Evolutionary conservation across 441 rosid genomes (phyloP), one percentile per base, ranked within the genome.

Genomic region (Populus trichocarpa): DNA sequence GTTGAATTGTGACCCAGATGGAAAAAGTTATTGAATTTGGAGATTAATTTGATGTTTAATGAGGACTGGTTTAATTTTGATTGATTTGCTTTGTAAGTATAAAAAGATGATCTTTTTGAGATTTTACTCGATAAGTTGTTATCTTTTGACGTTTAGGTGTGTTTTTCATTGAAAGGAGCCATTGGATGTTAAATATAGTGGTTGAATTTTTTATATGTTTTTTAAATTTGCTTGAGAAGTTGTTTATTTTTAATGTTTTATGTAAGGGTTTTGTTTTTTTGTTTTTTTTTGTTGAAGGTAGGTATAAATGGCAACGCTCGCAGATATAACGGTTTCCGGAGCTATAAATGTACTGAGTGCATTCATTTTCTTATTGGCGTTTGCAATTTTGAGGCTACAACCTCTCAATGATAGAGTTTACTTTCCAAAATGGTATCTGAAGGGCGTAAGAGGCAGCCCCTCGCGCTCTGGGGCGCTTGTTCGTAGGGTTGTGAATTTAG

Each of bases 391-490:
- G 61, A 88, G 98, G 84, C 87, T 96, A 69, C 99, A 96, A 83
- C 98, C 99, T 66, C 85, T 94, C 88, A 96, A 96, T 71, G 99
- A 96, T 57, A 85, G 98, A 83, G 98, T 96, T 50, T 96, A 96
- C 85, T 96, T 96, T 77, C 89, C 99, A 0, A 96, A 96, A 89
- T 96, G 99, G 99, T 94, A 94, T 80, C 92, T 97, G 32, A 92
- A 83, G 78, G 92, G 97, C 59, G 81, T 92, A 83, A 84, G 99
- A 72, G 86, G 75, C 83, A 92, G 95, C 76, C 98, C 99, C 28
- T 69, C 91, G 0, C 85, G 68, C 36, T 80, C 87, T 1, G 94
- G 95, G 35, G 85, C 92, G 11, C 85, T 87, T 71, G 91, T 85
- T 14, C 77, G 81, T 66, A 88, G 88, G 81, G 86, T 94, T 84